Evolutionary conservation across 2,329 filamentous ascomycete species (phyloP).

Genomic region (Penicillium aurantiogriseum): DNA sequence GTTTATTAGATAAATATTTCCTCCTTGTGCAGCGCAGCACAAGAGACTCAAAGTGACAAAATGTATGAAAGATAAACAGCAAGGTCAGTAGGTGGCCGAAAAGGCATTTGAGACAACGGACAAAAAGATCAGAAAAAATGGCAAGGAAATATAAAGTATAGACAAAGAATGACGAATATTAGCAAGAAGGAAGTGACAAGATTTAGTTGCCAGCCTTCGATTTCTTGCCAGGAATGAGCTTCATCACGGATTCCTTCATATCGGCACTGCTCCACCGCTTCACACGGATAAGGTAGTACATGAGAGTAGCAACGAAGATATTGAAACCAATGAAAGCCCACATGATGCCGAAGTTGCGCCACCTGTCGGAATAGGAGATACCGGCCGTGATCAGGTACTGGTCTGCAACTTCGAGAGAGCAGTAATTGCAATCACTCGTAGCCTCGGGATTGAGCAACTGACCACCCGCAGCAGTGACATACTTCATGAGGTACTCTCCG

Average conservation of each 20-base stretch:
- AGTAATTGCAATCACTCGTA: constrained; percentile 54
- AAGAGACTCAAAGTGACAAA: background rate
- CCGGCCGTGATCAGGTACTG: constrained; percentile 44
- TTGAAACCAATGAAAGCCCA: constrained; percentile 61
- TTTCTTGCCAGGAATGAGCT: constrained; percentile 14
- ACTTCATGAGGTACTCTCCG: constrained; percentile 55
- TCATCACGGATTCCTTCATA: constrained; percentile 16
- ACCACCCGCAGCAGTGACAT: constrained; percentile 52
- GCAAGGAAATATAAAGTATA: background rate
- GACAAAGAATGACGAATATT: background rate
- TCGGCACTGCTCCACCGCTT: constrained; percentile 23
- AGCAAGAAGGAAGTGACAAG: background rate
- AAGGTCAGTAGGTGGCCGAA: background rate
- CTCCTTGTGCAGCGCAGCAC: background rate
- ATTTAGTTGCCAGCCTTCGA: constrained; percentile 9
- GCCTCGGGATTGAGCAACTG: constrained; percentile 52
- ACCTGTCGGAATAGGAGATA: constrained; percentile 57
- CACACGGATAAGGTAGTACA: constrained; percentile 41
- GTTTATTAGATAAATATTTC: background rate
- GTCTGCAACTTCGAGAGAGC: constrained; percentile 36
- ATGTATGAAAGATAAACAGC: background rate
- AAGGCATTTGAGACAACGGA: background rate
- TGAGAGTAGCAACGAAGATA: constrained; percentile 49
- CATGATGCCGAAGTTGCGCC: constrained; percentile 67
- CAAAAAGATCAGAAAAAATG: background rate